phyloP scores from a whole-genome alignment of 345 rosid species.

The Brassica incana region DNA sequence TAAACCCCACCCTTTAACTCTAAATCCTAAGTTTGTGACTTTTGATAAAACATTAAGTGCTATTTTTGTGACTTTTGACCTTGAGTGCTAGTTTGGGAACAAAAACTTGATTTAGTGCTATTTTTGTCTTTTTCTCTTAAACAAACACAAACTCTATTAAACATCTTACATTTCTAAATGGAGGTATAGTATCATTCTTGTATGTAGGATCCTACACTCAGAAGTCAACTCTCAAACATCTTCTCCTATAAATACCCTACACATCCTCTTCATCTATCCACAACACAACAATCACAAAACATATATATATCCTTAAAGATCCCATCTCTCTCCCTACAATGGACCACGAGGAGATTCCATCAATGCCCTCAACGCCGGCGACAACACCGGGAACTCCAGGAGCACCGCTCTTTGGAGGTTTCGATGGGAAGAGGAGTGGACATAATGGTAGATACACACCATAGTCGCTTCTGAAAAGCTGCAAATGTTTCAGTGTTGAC shows the following conservation, averaged over 20 bases:
- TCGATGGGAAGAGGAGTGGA: conserved; percentile 41
- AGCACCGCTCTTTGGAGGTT: conserved; percentile 52
- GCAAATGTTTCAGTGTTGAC: conserved; percentile 65
- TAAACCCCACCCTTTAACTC: too few species aligned
- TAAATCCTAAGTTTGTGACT: too few species aligned
- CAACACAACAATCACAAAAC: conserved; percentile 12
- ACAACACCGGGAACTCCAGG: conserved; percentile 74
- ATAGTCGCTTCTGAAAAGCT: conserved; percentile 58
- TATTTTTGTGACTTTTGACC: too few species aligned
- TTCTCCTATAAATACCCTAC: conserved; percentile 45
- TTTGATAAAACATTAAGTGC: too few species aligned
- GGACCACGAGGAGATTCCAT: conserved; percentile 64
- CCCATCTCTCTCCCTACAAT: conserved; percentile 7
- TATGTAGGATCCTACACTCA: conserved; percentile 25
- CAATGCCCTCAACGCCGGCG: conserved; percentile 73
- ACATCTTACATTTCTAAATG: not conserved
- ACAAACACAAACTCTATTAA: not conserved
- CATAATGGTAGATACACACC: conserved; percentile 42
- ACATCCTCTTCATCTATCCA: conserved; percentile 7
- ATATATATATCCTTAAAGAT: not conserved
- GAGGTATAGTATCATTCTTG: not conserved
- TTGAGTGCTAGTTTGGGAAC: too few species aligned
- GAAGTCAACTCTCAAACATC: conserved; percentile 33
- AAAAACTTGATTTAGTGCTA: too few species aligned
- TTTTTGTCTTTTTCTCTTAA: too few species aligned